Conservation (phyloP, 371 early-diverging fungal species). For the Rhizopus delemar region DNA sequence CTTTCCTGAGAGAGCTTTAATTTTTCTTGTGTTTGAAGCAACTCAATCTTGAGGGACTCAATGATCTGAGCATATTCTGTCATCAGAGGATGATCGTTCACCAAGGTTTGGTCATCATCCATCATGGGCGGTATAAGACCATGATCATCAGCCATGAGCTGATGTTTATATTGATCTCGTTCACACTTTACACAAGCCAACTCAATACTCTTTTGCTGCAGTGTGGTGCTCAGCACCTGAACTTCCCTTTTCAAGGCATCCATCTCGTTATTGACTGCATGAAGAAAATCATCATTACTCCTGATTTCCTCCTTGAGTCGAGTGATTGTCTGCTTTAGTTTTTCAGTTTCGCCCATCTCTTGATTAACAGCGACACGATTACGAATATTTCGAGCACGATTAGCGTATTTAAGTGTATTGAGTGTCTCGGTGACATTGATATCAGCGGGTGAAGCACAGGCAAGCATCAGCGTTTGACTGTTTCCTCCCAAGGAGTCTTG, state of each 20-base stretch:
- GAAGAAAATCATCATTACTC: slow-evolving; percentile 39
- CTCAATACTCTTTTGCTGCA: slow-evolving; percentile 19
- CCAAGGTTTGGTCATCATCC: neutral
- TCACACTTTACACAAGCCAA: slow-evolving; percentile 29
- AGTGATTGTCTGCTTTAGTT: slow-evolving; percentile 32
- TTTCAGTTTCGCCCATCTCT: slow-evolving; percentile 26
- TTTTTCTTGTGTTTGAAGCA: slow-evolving; percentile 18
- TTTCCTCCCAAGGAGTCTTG: slow-evolving; percentile 95
- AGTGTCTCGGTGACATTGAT: slow-evolving; percentile 80
- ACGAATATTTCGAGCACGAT: slow-evolving; percentile 83
- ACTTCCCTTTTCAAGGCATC: slow-evolving; percentile 40
- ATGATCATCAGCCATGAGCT: slow-evolving; percentile 5
- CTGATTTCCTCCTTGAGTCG: slow-evolving; percentile 42
- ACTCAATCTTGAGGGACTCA: slow-evolving; percentile 17
- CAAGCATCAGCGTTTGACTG: slow-evolving; percentile 86
- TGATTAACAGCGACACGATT: slow-evolving; percentile 63
- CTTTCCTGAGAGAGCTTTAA: slow-evolving; percentile 7
- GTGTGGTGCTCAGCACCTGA: slow-evolving; percentile 17
- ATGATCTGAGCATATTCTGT: slow-evolving; percentile 30
- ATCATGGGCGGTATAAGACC: neutral
- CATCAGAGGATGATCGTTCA: slow-evolving; percentile 9
- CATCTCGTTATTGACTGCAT: slow-evolving; percentile 50
- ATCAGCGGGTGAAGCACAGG: slow-evolving; percentile 83
- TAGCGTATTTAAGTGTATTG: slow-evolving; percentile 92
- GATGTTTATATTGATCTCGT: slow-evolving; percentile 24